phyloP scores from a whole-genome alignment of 257 asterid species.

The Solanum arcanum region DNA sequence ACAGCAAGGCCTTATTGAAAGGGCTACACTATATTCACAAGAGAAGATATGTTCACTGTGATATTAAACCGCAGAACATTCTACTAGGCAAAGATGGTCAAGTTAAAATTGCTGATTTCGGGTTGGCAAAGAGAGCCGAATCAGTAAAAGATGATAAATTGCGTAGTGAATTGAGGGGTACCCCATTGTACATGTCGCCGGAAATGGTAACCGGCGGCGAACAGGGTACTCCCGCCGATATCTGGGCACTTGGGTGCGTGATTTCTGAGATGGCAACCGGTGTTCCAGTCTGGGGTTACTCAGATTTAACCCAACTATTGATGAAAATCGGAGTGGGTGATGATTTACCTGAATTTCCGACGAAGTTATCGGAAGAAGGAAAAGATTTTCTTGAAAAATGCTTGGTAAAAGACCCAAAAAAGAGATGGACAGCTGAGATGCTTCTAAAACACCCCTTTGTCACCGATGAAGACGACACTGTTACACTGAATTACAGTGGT shows the following conservation, averaged over 20 bases:
- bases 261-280: conserved; percentile 68
- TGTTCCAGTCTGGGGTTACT: conserved; percentile 39
- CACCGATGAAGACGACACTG: conserved; percentile 2
- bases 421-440: conserved; percentile 96
- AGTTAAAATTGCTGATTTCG: conserved; percentile 70
- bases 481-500: background rate
- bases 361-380: conserved; percentile 40
- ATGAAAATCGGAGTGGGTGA: conserved; percentile 58
- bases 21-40: conserved; percentile 53
- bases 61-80: conserved; percentile 68
- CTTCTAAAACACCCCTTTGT: conserved; percentile 68
- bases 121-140: conserved; percentile 41
- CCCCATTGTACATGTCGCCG: conserved; percentile 93
- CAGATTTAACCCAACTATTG: conserved; percentile 42
- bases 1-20: conserved; percentile 32
- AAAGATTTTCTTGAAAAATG: conserved; percentile 52
- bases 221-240: conserved; percentile 56
- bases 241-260: conserved; percentile 82
- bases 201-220: conserved; percentile 62
- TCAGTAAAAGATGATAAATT: background rate
- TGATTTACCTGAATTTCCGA: conserved; percentile 51
- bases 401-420: conserved; percentile 45
- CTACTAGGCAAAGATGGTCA: conserved; percentile 31
- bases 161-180: conserved; percentile 53
- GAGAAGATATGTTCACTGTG: conserved; percentile 76